Percentiles rank a stretch among this genome's conserved stretches.
Evolutionary conservation across 371 early-diverging fungal species (phyloP).

Genomic region (Rhizopus arrhizus): DNA sequence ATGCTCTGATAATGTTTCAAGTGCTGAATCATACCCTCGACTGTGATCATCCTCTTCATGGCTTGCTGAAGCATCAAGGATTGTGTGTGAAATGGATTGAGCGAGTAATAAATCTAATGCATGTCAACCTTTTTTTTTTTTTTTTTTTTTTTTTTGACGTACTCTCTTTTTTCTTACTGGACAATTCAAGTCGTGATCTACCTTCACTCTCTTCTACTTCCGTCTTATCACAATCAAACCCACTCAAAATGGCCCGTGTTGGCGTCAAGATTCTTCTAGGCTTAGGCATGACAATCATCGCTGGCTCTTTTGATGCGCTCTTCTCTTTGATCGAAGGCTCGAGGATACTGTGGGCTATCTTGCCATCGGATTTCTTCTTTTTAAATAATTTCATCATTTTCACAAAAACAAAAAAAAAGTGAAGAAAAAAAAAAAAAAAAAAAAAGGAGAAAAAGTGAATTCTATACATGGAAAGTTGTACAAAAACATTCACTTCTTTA

Average conservation of each 20-base stretch:
- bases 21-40: conserved; percentile 19
- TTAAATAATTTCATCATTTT: conserved; percentile 13
- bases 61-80: background rate
- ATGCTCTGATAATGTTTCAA: conserved; percentile 16
- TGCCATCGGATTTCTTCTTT: conserved; percentile 12
- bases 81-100: background rate
- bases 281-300: conserved; percentile 23
- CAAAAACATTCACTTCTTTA: conserved; percentile 5
- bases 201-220: conserved; percentile 17
- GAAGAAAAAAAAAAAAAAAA: conserved; percentile 1
- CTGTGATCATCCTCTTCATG: conserved; percentile 9
- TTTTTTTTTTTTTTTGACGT: background rate
- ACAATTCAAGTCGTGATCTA: background rate
- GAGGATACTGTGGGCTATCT: background rate
- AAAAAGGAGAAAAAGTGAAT: background rate
- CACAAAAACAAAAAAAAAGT: background rate
- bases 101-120: background rate
- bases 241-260: conserved; percentile 16
- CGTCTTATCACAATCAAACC: conserved; percentile 23
- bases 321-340: background rate
- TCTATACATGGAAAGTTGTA: conserved; percentile 1
- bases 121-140: background rate
- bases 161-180: background rate
- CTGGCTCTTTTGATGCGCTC: background rate
- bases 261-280: conserved; percentile 22